These are phyloP conservation scores for Diaporthe nobilis DNA, from an alignment of 2,329 filamentous ascomycete species.

Conservation along the genomic window DNA sequence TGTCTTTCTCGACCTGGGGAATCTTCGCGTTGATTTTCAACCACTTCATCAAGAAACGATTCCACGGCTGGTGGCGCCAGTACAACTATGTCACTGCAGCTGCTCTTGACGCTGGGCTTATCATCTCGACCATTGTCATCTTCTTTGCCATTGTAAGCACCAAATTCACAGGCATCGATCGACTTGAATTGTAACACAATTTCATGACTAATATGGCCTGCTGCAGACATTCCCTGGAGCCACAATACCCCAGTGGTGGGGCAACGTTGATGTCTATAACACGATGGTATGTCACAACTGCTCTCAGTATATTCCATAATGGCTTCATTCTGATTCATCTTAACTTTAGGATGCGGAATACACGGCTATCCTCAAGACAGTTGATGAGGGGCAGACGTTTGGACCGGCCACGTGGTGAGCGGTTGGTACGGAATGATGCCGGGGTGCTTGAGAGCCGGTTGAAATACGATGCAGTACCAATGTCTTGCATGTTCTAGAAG, in stretches of 20 bases:
- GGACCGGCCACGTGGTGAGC: constrained; percentile 55
- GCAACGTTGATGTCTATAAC: constrained; percentile 65
- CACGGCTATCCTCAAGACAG: constrained; percentile 50
- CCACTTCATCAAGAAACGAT: constrained; percentile 66
- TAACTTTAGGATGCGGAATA: constrained; percentile 51
- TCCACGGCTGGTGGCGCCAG: constrained; percentile 72
- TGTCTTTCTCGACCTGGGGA: constrained; percentile 72
- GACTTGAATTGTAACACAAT: neutral
- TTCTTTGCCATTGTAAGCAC: constrained; percentile 51
- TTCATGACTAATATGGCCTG: neutral
- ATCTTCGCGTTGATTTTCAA: constrained; percentile 72
- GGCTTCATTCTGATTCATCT: constrained; percentile 44
- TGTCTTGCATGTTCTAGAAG: neutral
- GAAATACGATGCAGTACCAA: neutral
- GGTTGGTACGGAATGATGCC: neutral
- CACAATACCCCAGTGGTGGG: constrained; percentile 58
- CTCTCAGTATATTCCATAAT: neutral
- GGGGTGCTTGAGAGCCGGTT: neutral
- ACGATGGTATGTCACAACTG: constrained; percentile 55
- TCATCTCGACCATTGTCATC: constrained; percentile 54
- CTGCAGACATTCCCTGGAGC: constrained; percentile 52
- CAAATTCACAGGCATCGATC: neutral
- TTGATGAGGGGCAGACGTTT: constrained; percentile 52
- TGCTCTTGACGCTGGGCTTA: constrained; percentile 56
- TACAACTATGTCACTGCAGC: constrained; percentile 59